Percentiles rank a stretch among this genome's conserved stretches.
Evolutionary conservation across 1,284 basidiomycete species (phyloP).

Genomic region (Calocybe gambosa): DNA sequence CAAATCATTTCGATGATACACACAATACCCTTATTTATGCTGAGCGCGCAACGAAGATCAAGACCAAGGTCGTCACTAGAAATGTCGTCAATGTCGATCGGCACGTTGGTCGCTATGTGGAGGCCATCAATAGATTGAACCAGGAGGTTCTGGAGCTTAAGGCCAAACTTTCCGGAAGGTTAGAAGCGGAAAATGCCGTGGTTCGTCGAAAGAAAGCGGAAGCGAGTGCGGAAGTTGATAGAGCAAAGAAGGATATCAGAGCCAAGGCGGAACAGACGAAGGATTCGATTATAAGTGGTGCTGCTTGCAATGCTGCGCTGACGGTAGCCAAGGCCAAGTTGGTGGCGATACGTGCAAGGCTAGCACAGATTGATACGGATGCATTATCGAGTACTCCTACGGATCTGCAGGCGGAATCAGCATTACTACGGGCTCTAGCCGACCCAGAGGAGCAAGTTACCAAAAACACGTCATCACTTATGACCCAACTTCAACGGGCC

Average conservation of each 20-base stretch:
- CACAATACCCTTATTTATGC: constrained; percentile 96
- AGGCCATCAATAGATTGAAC: constrained; percentile 87
- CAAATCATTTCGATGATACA: constrained; percentile 93
- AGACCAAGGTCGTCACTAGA: constrained; percentile 87
- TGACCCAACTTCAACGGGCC: constrained; percentile 59
- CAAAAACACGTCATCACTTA: constrained; percentile 54
- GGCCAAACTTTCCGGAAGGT: constrained; percentile 70
- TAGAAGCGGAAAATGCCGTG: constrained; percentile 55
- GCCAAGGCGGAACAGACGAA: constrained; percentile 64
- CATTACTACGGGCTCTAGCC: constrained; percentile 64
- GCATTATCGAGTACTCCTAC: constrained; percentile 34
- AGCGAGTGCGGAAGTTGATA: constrained; percentile 62
- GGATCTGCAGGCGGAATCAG: constrained; percentile 69
- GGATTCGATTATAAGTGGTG: constrained; percentile 71
- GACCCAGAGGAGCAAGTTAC: constrained; percentile 66
- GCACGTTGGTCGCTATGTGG: constrained; percentile 90
- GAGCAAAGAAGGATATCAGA: constrained; percentile 65
- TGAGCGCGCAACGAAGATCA: constrained; percentile 94
- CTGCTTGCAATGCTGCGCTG: constrained; percentile 68
- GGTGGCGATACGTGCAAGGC: constrained; percentile 54
- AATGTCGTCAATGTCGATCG: constrained; percentile 93
- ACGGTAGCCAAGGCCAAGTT: constrained; percentile 72
- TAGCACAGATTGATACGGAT: constrained; percentile 58
- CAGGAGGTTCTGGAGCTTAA: constrained; percentile 83
- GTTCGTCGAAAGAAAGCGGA: constrained; percentile 60